Evolutionary conservation across 129 eudicot genomes (phyloP).

Genomic region (Chrysanthemum seticuspe): DNA sequence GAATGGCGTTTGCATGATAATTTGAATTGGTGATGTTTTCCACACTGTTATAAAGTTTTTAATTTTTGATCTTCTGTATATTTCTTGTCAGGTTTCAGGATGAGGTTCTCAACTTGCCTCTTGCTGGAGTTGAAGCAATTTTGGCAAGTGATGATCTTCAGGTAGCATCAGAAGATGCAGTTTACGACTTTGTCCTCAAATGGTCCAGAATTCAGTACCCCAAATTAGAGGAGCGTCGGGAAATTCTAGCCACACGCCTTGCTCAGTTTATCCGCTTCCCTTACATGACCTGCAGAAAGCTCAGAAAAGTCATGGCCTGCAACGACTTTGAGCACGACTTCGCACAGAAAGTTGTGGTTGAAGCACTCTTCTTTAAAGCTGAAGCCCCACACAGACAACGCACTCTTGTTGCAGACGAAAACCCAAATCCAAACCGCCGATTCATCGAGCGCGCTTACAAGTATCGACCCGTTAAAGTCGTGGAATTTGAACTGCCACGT

Average conservation of each 20-base stretch:
- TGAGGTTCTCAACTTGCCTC: slow-evolving; percentile 66
- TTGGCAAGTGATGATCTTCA: slow-evolving; percentile 74
- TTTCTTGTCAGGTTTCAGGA: slow-evolving; percentile 57
- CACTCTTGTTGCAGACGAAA: slow-evolving; percentile 52
- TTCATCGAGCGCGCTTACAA: slow-evolving; percentile 72
- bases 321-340: slow-evolving; percentile 70
- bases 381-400: slow-evolving; percentile 85
- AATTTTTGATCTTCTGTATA: no score
- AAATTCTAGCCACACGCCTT: slow-evolving; percentile 63
- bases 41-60: no score
- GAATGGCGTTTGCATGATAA: neutral
- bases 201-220: slow-evolving; percentile 68
- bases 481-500: slow-evolving; percentile 74
- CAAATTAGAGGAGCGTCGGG: slow-evolving; percentile 67
- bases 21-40: neutral
- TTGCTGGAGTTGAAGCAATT: slow-evolving; percentile 76
- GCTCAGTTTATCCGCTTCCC: slow-evolving; percentile 79
- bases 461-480: slow-evolving; percentile 76
- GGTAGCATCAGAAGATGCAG: slow-evolving; percentile 87
- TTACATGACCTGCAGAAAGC: slow-evolving; percentile 77
- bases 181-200: slow-evolving; percentile 70
- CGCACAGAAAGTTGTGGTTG: slow-evolving; percentile 65
- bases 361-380: slow-evolving; percentile 78
- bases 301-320: slow-evolving; percentile 70
- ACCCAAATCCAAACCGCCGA: slow-evolving; percentile 46